Conservation (phyloP, 75 land plant species). For the Picea glauca region DNA sequence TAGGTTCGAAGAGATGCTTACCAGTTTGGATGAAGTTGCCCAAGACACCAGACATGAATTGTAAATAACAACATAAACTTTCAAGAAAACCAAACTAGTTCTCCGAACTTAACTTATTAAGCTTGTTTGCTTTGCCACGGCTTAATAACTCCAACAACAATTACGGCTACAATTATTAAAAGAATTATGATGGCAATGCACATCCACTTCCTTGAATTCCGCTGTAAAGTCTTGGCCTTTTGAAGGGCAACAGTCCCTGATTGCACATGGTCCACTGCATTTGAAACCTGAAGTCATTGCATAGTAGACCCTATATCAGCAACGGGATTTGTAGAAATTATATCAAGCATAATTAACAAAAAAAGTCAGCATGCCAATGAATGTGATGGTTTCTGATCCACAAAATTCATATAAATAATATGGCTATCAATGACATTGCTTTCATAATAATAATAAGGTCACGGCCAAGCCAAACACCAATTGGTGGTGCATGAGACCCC, state of each 20-base stretch:
- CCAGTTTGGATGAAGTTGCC: too few relatives aligned
- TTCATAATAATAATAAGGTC: too few relatives aligned
- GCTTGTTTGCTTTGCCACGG: slow-evolving; percentile 67
- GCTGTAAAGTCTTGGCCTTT: slow-evolving; percentile 76
- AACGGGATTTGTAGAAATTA: neutral
- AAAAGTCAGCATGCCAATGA: neutral
- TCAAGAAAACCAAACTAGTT: too few relatives aligned
- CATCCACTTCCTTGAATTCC: slow-evolving; percentile 83
- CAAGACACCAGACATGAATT: too few relatives aligned
- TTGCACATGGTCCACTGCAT: slow-evolving; percentile 81
- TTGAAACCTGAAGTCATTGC: slow-evolving; percentile 61
- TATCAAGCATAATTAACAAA: neutral
- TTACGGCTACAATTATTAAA: slow-evolving; percentile 48
- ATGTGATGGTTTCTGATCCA: neutral
- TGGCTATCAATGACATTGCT: too few relatives aligned
- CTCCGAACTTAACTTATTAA: neutral
- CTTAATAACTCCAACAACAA: slow-evolving; percentile 65
- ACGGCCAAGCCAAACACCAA: too few relatives aligned
- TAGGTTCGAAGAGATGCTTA: too few relatives aligned
- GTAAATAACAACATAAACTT: too few relatives aligned
- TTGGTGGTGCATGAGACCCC: too few relatives aligned
- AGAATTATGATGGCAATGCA: slow-evolving; percentile 89
- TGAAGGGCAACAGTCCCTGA: slow-evolving; percentile 75
- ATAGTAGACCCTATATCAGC: neutral
- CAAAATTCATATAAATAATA: too few relatives aligned